Conservation (phyloP, 768 basidiomycete species). For the Arthromyces matolae region DNA sequence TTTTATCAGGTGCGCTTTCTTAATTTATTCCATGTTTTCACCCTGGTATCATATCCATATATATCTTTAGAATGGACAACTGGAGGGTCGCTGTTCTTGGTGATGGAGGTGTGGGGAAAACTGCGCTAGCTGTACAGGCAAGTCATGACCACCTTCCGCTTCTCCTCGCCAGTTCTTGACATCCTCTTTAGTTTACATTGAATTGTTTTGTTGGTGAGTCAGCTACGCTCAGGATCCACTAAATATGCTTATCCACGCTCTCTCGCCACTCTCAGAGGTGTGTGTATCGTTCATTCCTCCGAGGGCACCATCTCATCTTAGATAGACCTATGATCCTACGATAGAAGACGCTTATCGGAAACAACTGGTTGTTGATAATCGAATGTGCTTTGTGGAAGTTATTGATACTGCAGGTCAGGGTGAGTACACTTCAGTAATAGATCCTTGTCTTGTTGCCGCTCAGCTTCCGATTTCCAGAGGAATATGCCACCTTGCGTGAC, state of each 20-base stretch:
- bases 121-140: constrained; percentile 92
- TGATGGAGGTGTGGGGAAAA: constrained; percentile 97
- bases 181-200: constrained; percentile 72
- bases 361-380: constrained; percentile 90
- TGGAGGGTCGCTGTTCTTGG: constrained; percentile 96
- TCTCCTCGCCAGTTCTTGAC: constrained; percentile 4
- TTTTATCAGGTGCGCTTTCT: constrained; percentile 31
- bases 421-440: constrained; percentile 33
- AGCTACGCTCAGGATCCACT: too few relatives aligned
- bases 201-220: constrained; percentile 92
- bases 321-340: constrained; percentile 92
- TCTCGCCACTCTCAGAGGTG: too few relatives aligned
- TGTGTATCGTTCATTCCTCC: constrained; percentile 15
- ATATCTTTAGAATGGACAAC: constrained; percentile 67
- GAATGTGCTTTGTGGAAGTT: constrained; percentile 94
- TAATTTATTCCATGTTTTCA: constrained; percentile 9
- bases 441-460: constrained; percentile 16
- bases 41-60: constrained; percentile 17
- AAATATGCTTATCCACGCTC: too few relatives aligned
- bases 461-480: constrained; percentile 54
- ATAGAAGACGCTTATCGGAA: constrained; percentile 98
- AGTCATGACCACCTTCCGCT: too few relatives aligned
- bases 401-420: constrained; percentile 98
- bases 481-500: constrained; percentile 93
- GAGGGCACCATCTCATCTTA: constrained; percentile 12